A percentile compares a stretch with the other conserved stretches of the same genome.
Conservation (phyloP, 768 basidiomycete species). For the Crucibulum laeve region DNA sequence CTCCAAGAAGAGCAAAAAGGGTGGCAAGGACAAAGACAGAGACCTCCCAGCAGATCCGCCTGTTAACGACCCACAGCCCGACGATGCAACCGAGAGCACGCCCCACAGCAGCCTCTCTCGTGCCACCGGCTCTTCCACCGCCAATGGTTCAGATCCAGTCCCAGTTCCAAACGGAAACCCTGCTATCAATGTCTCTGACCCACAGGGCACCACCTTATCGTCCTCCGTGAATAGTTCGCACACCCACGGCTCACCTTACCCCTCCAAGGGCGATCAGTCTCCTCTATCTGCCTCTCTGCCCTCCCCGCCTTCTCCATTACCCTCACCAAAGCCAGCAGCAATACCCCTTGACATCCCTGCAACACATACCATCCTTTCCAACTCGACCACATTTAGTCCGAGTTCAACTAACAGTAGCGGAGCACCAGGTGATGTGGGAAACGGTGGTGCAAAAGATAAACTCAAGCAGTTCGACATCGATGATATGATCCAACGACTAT, state of each 20-base stretch:
- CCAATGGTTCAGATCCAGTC: constrained; percentile 34
- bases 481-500: constrained; percentile 94
- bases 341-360: constrained; percentile 73
- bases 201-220: constrained; percentile 28
- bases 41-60: constrained; percentile 34
- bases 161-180: constrained; percentile 38
- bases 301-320: constrained; percentile 30
- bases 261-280: constrained; percentile 27
- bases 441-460: constrained; percentile 50
- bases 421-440: constrained; percentile 36
- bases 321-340: constrained; percentile 37
- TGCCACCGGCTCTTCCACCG: constrained; percentile 29
- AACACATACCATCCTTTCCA: constrained; percentile 83
- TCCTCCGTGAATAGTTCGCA: constrained; percentile 15
- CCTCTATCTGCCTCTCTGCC: constrained; percentile 33
- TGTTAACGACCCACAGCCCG: constrained; percentile 33
- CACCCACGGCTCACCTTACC: constrained; percentile 33
- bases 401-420: constrained; percentile 41
- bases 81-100: constrained; percentile 33
- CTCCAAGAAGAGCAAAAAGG: constrained; percentile 77
- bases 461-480: constrained; percentile 84
- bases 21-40: constrained; percentile 64
- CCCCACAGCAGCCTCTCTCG: constrained; percentile 42
- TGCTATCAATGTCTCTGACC: constrained; percentile 39
- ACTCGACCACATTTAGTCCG: constrained; percentile 50